Conservation (phyloP, 345 rosid species). For the Populus pruinosa region DNA sequence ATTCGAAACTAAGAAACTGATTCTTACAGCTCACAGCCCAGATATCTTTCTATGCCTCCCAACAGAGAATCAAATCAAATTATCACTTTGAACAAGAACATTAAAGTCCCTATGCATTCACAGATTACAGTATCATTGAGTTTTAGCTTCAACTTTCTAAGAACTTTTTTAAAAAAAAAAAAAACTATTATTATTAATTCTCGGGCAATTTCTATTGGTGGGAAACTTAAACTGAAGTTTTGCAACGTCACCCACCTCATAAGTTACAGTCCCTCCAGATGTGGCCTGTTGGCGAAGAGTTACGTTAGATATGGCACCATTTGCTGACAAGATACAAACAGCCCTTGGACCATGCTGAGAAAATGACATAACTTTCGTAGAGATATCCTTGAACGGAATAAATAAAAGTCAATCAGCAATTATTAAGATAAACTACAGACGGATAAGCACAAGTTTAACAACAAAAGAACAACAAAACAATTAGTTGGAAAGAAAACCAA, state of each 20-base stretch:
- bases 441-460: neutral
- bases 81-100: too few species aligned
- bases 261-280: slow-evolving; percentile 76
- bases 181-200: neutral
- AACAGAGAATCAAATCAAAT: neutral
- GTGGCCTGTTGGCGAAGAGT: slow-evolving; percentile 65
- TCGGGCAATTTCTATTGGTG: neutral
- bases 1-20: neutral
- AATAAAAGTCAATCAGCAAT: neutral
- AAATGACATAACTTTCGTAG: slow-evolving; percentile 61
- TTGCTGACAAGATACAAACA: slow-evolving; percentile 65
- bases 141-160: neutral
- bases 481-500: neutral
- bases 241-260: slow-evolving; percentile 50
- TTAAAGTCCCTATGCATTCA: neutral
- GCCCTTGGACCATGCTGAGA: slow-evolving; percentile 66
- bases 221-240: neutral
- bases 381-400: slow-evolving; percentile 49
- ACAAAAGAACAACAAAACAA: neutral
- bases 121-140: neutral
- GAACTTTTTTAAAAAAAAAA: neutral
- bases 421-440: neutral
- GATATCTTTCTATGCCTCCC: neutral
- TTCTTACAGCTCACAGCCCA: neutral
- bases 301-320: slow-evolving; percentile 74